Conservation (phyloP, 2,329 filamentous ascomycete species). For the Apiospora koreana region DNA sequence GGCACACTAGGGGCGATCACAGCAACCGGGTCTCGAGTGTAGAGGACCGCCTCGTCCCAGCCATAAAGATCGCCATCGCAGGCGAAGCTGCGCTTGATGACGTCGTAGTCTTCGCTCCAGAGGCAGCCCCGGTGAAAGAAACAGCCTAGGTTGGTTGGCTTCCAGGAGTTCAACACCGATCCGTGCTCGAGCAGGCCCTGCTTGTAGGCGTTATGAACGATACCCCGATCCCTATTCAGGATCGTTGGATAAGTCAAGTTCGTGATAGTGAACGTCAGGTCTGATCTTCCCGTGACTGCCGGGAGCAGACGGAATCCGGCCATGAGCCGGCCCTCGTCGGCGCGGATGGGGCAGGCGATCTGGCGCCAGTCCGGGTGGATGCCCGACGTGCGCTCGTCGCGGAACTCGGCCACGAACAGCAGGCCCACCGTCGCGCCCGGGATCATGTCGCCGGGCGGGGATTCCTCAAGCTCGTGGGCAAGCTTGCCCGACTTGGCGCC, state of each 20-base stretch:
- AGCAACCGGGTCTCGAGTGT: conserved; percentile 5
- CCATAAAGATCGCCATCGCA: conserved; percentile 18
- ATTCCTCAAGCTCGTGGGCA: conserved; percentile 11
- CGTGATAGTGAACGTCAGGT: conserved; percentile 10
- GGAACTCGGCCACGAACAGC: conserved; percentile 15
- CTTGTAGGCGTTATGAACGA: conserved; percentile 2
- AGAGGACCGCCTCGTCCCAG: conserved; percentile 16
- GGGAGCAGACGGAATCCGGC: conserved; percentile 14
- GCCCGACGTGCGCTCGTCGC: neutral
- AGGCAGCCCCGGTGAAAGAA: conserved; percentile 15
- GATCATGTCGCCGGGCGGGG: conserved; percentile 10
- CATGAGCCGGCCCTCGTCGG: conserved; percentile 13
- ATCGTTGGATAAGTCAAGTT: conserved; percentile 15
- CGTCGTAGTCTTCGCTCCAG: neutral
- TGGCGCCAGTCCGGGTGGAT: conserved; percentile 18
- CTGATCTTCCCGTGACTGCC: neutral
- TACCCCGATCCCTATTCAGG: neutral
- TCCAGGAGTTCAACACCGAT: conserved; percentile 15
- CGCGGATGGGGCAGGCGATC: conserved; percentile 14
- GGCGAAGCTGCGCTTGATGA: conserved; percentile 15
- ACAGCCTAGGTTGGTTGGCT: conserved; percentile 16
- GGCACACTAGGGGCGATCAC: neutral
- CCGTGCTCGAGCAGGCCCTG: conserved; percentile 5
- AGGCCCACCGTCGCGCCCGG: conserved; percentile 13
- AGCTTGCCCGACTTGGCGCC: neutral